Conservation (phyloP, 2,329 filamentous ascomycete species). For the Westerdykella aurantiaca region DNA sequence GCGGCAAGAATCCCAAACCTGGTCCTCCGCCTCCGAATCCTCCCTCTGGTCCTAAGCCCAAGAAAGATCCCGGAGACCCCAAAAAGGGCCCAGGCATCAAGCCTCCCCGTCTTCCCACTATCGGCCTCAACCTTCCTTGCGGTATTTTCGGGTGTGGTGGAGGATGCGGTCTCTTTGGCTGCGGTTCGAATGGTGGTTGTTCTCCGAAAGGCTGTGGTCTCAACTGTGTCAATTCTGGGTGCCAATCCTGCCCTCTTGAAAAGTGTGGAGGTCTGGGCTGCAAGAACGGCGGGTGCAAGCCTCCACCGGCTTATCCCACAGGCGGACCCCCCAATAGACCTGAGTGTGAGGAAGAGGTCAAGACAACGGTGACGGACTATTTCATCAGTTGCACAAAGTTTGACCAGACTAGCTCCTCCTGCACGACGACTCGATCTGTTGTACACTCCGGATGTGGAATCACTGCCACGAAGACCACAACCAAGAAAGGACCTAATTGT, state of each 20-base stretch:
- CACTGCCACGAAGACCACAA: constrained; percentile 6
- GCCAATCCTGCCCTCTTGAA: constrained; percentile 10
- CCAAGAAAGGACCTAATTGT: constrained; percentile 11
- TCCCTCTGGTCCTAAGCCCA: not conserved
- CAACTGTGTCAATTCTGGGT: constrained; percentile 11
- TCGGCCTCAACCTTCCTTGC: not conserved
- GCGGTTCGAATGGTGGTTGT: constrained; percentile 5
- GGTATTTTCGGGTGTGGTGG: constrained; percentile 12
- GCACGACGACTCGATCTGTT: constrained; percentile 10
- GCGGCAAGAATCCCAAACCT: not conserved
- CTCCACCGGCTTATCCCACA: constrained; percentile 11
- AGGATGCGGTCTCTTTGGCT: constrained; percentile 16
- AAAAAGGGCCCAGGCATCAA: not conserved
- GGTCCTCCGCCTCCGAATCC: not conserved
- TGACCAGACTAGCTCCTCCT: constrained; percentile 8
- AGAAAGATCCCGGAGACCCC: not conserved
- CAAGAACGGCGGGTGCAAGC: constrained; percentile 8
- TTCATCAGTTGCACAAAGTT: constrained; percentile 17
- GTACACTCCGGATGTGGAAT: constrained; percentile 15
- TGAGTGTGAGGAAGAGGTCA: constrained; percentile 15
- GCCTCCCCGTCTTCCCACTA: too few species aligned
- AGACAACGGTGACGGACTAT: constrained; percentile 19
- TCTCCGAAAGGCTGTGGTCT: not conserved
- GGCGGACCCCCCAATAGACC: constrained; percentile 13
- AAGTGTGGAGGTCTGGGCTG: constrained; percentile 14